A percentile compares a stretch with the other conserved stretches of the same genome.
Evolutionary conservation across 1,284 basidiomycete genomes (phyloP).

Genomic region (Papiliotrema laurentii): DNA sequence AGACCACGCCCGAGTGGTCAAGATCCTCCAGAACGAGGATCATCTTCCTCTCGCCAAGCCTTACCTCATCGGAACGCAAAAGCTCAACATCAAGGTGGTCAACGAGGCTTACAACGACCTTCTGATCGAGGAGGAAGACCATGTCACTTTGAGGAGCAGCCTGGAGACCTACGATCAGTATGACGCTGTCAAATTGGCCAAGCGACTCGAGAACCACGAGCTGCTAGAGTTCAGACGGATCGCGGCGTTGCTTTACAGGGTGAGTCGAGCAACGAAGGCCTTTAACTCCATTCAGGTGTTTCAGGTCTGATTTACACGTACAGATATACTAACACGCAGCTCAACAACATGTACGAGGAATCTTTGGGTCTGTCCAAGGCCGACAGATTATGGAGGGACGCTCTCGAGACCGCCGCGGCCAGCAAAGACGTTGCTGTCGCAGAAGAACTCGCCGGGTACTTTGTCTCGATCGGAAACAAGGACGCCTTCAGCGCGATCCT

Average conservation of each 20-base stretch:
- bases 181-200: constrained; percentile 83
- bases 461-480: constrained; percentile 96
- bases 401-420: constrained; percentile 86
- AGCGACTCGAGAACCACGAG: constrained; percentile 81
- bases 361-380: constrained; percentile 90
- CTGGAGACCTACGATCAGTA: constrained; percentile 99
- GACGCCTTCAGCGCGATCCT: constrained; percentile 92
- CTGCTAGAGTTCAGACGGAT: constrained; percentile 92
- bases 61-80: constrained; percentile 95
- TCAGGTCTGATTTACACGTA: background rate
- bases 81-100: constrained; percentile 93
- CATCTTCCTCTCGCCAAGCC: constrained; percentile 91
- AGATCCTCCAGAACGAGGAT: constrained; percentile 78
- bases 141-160: constrained; percentile 90
- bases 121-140: constrained; percentile 97
- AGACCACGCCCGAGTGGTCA: constrained; percentile 90
- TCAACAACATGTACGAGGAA: constrained; percentile 92
- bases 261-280: constrained; percentile 31
- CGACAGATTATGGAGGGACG: constrained; percentile 94
- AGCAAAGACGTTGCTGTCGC: constrained; percentile 76
- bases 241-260: constrained; percentile 93
- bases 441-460: constrained; percentile 89
- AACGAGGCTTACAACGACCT: constrained; percentile 97
- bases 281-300: background rate
- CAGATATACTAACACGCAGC: constrained; percentile 53